These are phyloP conservation scores for Fusarium sp. DNA, from an alignment of 2,329 filamentous ascomycete species.

Conservation along the genomic window DNA sequence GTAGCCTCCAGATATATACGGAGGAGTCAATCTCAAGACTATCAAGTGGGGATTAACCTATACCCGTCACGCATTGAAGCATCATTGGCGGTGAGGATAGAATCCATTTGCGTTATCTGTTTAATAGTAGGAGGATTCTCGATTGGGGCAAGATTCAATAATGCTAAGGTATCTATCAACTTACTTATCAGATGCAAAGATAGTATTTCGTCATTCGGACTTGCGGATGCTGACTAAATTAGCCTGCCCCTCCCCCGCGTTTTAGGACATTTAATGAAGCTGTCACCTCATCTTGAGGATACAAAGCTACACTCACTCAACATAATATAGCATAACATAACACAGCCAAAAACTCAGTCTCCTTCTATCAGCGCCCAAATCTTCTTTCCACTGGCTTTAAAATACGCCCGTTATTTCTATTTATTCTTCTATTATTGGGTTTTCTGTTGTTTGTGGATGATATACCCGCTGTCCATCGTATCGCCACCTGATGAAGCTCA, in stretches of 20 bases:
- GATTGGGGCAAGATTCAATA: neutral
- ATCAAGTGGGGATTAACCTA: too few relatives aligned
- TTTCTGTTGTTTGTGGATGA: neutral
- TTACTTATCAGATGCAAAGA: neutral
- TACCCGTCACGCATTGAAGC: too few relatives aligned
- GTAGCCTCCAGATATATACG: too few relatives aligned
- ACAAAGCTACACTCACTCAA: neutral
- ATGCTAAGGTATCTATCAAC: neutral
- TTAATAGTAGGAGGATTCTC: too few relatives aligned
- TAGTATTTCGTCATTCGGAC: slow-evolving; percentile 33
- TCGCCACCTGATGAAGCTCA: neutral
- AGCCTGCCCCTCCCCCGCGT: slow-evolving; percentile 29
- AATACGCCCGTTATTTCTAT: too few relatives aligned
- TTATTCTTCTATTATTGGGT: accelerated
- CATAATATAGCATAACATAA: neutral
- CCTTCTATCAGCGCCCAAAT: neutral
- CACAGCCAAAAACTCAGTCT: neutral
- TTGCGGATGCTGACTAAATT: slow-evolving; percentile 40
- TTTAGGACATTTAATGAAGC: slow-evolving; percentile 13
- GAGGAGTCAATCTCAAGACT: neutral
- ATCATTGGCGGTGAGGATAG: neutral
- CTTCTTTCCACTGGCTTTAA: neutral
- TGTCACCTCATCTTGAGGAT: slow-evolving; percentile 26
- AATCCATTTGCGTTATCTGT: too few relatives aligned
- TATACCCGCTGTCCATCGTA: neutral